Evolutionary conservation across 208 protist genomes (phyloP), one percentile per base, ranked within the genome.

Genomic region (Crithidia brevicula): DNA sequence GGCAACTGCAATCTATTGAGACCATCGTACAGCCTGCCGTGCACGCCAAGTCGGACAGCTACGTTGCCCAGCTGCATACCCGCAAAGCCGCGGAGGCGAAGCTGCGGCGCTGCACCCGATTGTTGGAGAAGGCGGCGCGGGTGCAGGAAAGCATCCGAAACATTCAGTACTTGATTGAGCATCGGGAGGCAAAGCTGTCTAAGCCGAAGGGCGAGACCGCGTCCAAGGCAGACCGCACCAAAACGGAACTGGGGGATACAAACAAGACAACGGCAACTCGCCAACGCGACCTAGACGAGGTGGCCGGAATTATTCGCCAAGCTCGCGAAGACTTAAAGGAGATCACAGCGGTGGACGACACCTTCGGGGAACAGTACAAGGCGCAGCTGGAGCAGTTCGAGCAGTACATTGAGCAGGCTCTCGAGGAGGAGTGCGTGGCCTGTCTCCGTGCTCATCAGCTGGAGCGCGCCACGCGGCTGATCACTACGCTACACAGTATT

Each of bases 341-440:
- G 20, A 71, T 94, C 30, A 66, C 74, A 8, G 52, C 66, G 20
- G 65, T 91, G 38, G 88, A 94, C 11, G 62, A 79, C 23, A 72
- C 74, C 18, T 91, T 85, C 50, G 88, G 88, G 11, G 78, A 83
- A 46, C 77, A 83, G 62, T 74, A 88, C 70, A 61, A 73, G n/a
- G 67, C 74, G 2, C 52, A 71, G 47, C 67, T 94, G 16, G 77
- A 81, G 46, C 53, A 80, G 57, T 85, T 85, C 52, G 88, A 91
- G 50, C 77, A 82, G 58, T 68, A 74, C 20, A 75, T 94, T 13
- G 77, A 91, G 62, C 59, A 74, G 16, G 73, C 71, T 3, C 60
- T 94, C 23, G 88, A 94, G 69, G 62, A 74, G 43, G 82, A 90
- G 47, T 94, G 88, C 60, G 56, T 88, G 49, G 59, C 67, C 16